A percentile compares a stretch with the other conserved stretches of the same genome.
Conservation (phyloP, 257 asterid genomes). For the Hygrophila difformis region DNA sequence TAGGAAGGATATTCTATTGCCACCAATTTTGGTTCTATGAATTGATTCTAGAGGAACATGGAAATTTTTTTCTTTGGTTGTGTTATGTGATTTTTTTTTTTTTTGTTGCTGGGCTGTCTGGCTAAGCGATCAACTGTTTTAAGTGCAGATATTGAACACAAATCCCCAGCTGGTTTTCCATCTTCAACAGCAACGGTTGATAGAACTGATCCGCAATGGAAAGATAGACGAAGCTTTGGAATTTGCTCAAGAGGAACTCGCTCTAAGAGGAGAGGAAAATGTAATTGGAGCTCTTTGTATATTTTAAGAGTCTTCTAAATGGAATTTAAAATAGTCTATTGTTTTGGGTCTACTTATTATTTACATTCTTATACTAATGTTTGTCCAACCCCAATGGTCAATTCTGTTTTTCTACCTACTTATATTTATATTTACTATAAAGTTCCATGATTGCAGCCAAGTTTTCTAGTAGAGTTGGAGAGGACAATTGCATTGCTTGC, state of each 20-base stretch:
- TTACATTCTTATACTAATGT: background rate
- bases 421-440: too few relatives aligned
- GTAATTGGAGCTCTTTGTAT: constrained; percentile 20
- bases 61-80: background rate
- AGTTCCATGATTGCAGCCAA: constrained; percentile 32
- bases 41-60: constrained; percentile 4
- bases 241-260: constrained; percentile 95
- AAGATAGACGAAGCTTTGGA: constrained; percentile 83
- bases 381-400: background rate
- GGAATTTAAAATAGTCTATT: background rate
- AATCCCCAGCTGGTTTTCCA: constrained; percentile 83
- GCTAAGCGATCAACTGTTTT: constrained; percentile 6
- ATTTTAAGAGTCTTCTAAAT: background rate
- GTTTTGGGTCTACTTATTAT: background rate
- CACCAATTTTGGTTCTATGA: too few relatives aligned
- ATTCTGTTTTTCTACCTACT: too few relatives aligned
- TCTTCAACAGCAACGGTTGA: constrained; percentile 87
- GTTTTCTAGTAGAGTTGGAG: constrained; percentile 75
- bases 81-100: too few relatives aligned
- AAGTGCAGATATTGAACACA: constrained; percentile 78
- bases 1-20: background rate
- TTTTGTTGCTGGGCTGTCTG: background rate
- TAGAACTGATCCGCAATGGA: constrained; percentile 71
- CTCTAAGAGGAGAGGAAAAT: constrained; percentile 94
- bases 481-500: constrained; percentile 78